Percentiles rank a stretch among this genome's conserved stretches.
Evolutionary conservation across 2,329 filamentous ascomycete species (phyloP).

Genomic region (Thelonectria discophora): DNA sequence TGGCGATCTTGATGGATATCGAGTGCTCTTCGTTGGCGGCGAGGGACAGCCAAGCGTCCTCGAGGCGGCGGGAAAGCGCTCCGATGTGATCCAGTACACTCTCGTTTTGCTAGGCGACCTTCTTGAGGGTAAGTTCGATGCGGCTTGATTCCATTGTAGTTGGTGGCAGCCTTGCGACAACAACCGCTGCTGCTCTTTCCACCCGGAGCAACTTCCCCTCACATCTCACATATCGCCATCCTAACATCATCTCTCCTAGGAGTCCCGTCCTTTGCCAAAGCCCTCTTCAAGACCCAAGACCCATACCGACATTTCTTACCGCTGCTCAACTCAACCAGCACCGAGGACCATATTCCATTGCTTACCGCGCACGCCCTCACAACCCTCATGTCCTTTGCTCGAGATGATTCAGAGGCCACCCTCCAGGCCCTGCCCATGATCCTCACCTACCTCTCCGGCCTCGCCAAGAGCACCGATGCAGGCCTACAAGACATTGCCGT

Average conservation of each 20-base stretch:
- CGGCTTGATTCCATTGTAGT: slow-evolving; percentile 13
- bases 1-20: slow-evolving; percentile 80
- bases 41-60: slow-evolving; percentile 76
- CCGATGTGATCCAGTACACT: slow-evolving; percentile 94
- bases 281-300: slow-evolving; percentile 77
- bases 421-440: slow-evolving; percentile 82
- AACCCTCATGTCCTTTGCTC: slow-evolving; percentile 75
- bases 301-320: slow-evolving; percentile 87
- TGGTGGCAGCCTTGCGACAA: background rate
- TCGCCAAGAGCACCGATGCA: slow-evolving; percentile 86
- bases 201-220: slow-evolving; percentile 22
- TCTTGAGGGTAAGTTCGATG: slow-evolving; percentile 73
- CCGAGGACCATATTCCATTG: slow-evolving; percentile 83
- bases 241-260: slow-evolving; percentile 60
- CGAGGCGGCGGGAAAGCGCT: slow-evolving; percentile 83
- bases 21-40: slow-evolving; percentile 79
- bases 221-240: slow-evolving; percentile 10
- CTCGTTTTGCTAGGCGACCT: slow-evolving; percentile 89
- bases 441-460: slow-evolving; percentile 83
- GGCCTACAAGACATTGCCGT: slow-evolving; percentile 96
- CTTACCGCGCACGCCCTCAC: slow-evolving; percentile 89
- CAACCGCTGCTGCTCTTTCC: background rate
- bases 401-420: slow-evolving; percentile 71
- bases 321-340: slow-evolving; percentile 80
- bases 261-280: slow-evolving; percentile 79